Base-by-base conservation (phyloP, 768 basidiomycete species). In the Phaeolepiota aurea region DNA sequence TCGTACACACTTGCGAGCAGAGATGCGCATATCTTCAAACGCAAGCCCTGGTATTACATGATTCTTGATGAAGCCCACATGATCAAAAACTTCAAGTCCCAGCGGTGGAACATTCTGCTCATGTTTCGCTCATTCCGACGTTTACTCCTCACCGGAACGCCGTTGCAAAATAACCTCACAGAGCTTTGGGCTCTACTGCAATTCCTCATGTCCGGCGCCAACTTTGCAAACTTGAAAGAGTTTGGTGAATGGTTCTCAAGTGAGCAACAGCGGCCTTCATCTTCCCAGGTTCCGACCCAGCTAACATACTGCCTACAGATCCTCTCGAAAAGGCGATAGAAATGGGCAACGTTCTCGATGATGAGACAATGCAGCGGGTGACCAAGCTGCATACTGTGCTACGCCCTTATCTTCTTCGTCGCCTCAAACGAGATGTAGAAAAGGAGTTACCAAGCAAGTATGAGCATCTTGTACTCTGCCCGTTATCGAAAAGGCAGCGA, bases 351-450 rank as follows among this genome's bases (percentile, higher is more conserved):
- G 57, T 68, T 19, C 59, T 83, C 40, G 87, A 92, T 44, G 83
- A 87, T 41, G 90, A 94, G 49, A 91, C 79, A 0, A 66, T 86
- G 62, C 85, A 84, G 48, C 84, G 88, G 3, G 79, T 94, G 5
- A 64, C 80, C 20, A 91, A 92, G 51, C 70, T 96, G n/a, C 92
- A 96, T 53, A 83, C 79, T 0, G 93, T 99, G 36, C 66, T 99
- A n/a, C 83, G 92, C 21, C 96, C 96, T 0, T 98, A 96, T 63
- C 76, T 98, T 14, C 79, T 98, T 9, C 83, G 96, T 10, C 80
- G 96, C n/a, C 72, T 98, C 44, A 98, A 99, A 59, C 79, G 86
- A n/a, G 93, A 98, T 53, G 96, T 99, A 12, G 92, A 97, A 64
- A 90, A 87, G 58, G 86, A 91, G 49, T 68, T 99, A 3, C 96